Evolutionary conservation across 495 filamentous ascomycete genomes (phyloP), one percentile per base, ranked within the genome.

Genomic region (Immersiella caudata): DNA sequence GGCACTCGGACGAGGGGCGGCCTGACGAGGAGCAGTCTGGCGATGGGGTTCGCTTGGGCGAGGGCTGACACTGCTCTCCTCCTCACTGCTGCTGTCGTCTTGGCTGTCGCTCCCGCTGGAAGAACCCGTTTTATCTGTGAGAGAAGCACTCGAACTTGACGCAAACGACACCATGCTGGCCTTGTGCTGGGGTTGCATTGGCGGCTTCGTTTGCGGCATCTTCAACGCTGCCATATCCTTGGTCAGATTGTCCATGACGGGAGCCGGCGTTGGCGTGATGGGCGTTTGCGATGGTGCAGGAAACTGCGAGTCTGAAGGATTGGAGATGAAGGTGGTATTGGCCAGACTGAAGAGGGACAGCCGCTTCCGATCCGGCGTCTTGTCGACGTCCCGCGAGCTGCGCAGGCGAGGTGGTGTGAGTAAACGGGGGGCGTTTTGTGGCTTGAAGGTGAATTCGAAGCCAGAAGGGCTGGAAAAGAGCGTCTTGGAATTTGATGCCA

Each of bases 241-340:
- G 11, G 40, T 14, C 16, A 46, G 40, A 12, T 46, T 12, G 40
- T 46, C 40, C 40, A 46, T 46, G 11, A 18, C 40, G 40, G 40
- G 40, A 6, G 16, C 40, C 40, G 40, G 40, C 40, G 40, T 46
- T 14, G 40, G 40, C 16, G 40, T 46, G 11, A 14, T 46, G 4
- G 40, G 40, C 40, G 40, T 46, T 46, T 46, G 40, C 40, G 11
- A 33, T 46, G 40, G 40, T 12, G 40, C 16, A 33, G 29, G 25
- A 11, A 49, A 18, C 46, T 55, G 1, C 20, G 50, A 24, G 25
- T 62, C 60, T 2, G 54, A 40, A 11, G 68, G 64, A 22, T 70
- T 67, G 25, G 64, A 67, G 16, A 70, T 52, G 68, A 66, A 66
- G 5, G 67, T 69, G n/a, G 60, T 36, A 40, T 70, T 70, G 33